phyloP scores from a whole-genome alignment of 441 rosid genomes.

The Corymbia citriodora region DNA sequence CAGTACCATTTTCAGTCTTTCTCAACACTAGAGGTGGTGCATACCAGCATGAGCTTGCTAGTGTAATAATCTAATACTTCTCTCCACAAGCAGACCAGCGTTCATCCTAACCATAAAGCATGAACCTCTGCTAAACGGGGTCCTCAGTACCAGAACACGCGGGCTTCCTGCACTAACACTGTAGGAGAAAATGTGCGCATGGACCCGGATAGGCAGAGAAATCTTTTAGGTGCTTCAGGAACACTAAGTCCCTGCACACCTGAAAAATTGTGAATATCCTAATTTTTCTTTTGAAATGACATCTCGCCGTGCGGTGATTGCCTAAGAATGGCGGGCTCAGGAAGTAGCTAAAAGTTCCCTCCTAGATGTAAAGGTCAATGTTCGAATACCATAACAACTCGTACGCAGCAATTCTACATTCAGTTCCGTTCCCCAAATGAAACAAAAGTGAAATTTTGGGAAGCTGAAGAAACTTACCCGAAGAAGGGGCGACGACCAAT shows the following conservation, averaged over 20 bases:
- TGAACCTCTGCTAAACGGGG: neutral
- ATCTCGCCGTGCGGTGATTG: neutral
- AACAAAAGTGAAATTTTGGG: neutral
- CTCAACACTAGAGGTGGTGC: neutral
- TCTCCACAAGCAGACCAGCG: neutral
- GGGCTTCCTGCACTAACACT: neutral
- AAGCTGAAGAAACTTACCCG: conserved; percentile 27
- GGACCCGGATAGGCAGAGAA: neutral
- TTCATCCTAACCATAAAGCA: neutral
- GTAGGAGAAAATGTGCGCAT: neutral
- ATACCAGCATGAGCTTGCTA: neutral
- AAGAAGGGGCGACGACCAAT: conserved; percentile 32
- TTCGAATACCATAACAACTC: neutral
- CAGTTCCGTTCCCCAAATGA: neutral
- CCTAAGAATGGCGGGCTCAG: neutral
- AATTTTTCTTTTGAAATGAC: neutral
- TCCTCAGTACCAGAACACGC: neutral
- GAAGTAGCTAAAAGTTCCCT: neutral
- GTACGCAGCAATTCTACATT: neutral
- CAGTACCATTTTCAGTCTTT: neutral
- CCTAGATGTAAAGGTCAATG: neutral
- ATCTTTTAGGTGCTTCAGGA: neutral
- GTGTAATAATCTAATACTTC: neutral
- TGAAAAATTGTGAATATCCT: neutral
- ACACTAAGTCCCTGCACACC: neutral